These are phyloP conservation scores for Entonaema liquescens DNA, from an alignment of 495 filamentous ascomycete species.

Conservation along the genomic window DNA sequence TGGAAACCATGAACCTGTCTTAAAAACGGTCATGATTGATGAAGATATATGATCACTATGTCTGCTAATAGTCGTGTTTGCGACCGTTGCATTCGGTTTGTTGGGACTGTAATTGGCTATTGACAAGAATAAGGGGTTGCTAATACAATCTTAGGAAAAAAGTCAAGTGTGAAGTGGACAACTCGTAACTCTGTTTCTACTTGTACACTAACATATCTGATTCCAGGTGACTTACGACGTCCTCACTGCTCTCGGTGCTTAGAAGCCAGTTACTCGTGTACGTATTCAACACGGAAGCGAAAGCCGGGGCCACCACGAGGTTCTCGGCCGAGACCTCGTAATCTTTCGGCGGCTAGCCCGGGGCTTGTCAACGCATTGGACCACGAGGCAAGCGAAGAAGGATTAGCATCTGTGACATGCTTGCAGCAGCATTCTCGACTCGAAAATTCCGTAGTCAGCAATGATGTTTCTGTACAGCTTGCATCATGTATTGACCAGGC, in stretches of 20 bases:
- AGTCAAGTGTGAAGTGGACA: conserved; percentile 37
- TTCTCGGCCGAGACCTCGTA: conserved; percentile 10
- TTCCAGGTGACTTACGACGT: conserved; percentile 33
- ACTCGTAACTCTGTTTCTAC: not conserved
- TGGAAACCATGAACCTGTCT: not conserved
- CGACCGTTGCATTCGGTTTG: conserved; percentile 39
- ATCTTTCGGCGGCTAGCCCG: not conserved
- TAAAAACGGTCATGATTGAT: not conserved
- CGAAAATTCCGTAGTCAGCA: not conserved
- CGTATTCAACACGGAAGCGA: conserved; percentile 36
- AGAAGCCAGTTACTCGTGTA: conserved; percentile 34
- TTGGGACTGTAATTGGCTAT: not conserved
- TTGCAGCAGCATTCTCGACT: not conserved
- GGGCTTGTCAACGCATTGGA: not conserved
- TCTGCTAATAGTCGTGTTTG: conserved; percentile 34
- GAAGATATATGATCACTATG: not conserved
- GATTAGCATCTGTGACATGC: not conserved
- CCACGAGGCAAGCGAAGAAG: not conserved
- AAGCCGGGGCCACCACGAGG: conserved; percentile 43
- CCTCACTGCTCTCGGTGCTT: conserved; percentile 37
- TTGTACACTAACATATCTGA: not conserved
- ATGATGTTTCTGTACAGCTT: not conserved
- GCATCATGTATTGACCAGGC: not conserved
- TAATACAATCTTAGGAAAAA: conserved; percentile 29
- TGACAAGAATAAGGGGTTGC: not conserved